Percentiles rank a stretch among this genome's conserved stretches.
Conservation (phyloP, 352 stramenopile genomes). For the Pythium scleroteichum region DNA sequence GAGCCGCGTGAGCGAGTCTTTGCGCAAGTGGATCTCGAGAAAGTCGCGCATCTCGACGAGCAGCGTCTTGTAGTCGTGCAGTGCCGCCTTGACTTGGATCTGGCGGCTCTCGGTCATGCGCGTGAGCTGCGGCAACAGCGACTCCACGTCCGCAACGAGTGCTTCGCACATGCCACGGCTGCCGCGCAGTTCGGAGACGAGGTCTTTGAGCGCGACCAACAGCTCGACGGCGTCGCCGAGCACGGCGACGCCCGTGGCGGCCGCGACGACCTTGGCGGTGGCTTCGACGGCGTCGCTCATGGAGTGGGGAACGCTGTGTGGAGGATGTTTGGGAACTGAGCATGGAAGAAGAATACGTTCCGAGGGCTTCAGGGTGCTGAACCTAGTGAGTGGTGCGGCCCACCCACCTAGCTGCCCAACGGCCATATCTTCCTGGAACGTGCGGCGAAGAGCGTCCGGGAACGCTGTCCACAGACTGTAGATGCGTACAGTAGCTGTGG, state of each 20-base stretch:
- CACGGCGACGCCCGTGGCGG: not conserved
- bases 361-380: too few relatives aligned
- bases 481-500: too few relatives aligned
- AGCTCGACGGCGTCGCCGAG: constrained; percentile 6
- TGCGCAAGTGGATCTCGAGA: constrained; percentile 13
- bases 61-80: not conserved
- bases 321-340: not conserved
- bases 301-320: not conserved
- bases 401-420: not conserved
- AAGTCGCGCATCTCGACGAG: constrained; percentile 5
- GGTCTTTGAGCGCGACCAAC: constrained; percentile 9
- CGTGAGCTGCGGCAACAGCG: constrained; percentile 6
- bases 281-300: not conserved
- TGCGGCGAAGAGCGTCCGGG: not conserved
- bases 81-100: not conserved
- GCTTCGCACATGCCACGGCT: constrained; percentile 27
- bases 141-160: constrained; percentile 11
- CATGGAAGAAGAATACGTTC: too few relatives aligned
- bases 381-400: too few relatives aligned
- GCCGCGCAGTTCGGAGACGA: constrained; percentile 16
- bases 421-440: not conserved
- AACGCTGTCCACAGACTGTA: too few relatives aligned
- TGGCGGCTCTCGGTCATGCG: constrained; percentile 3
- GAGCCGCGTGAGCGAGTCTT: constrained; percentile 6
- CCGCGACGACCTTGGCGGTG: not conserved